phyloP scores from a whole-genome alignment of 2,329 filamentous ascomycete genomes.

The Trichoderma simmonsii region DNA sequence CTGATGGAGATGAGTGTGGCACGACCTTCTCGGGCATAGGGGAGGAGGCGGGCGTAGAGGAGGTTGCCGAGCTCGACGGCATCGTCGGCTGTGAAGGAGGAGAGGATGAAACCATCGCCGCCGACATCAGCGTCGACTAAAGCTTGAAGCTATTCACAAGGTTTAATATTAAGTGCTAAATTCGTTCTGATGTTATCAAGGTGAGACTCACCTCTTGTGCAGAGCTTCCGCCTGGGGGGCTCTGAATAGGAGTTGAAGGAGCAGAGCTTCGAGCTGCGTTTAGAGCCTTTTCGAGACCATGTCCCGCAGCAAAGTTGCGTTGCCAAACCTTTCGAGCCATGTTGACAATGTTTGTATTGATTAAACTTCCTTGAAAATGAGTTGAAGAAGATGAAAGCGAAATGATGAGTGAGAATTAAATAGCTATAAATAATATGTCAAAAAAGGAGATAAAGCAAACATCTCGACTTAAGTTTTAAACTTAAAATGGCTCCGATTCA shows the following conservation, averaged over 20 bases:
- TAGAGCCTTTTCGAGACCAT: conserved; percentile 27
- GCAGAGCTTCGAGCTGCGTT: conserved; percentile 24
- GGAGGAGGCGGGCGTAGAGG: conserved; percentile 60
- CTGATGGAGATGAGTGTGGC: conserved; percentile 63
- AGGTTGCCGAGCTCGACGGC: conserved; percentile 64
- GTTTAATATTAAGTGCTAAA: background rate
- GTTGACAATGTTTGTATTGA: conserved; percentile 24
- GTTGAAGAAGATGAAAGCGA: too few relatives aligned
- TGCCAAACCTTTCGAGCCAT: conserved; percentile 33
- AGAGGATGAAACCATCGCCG: conserved; percentile 43
- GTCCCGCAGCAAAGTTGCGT: conserved; percentile 28
- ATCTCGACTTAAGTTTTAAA: background rate
- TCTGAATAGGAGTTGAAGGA: conserved; percentile 11
- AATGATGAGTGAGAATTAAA: background rate
- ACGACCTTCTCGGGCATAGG: conserved; percentile 34
- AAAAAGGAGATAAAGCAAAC: background rate
- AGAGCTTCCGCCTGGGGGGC: conserved; percentile 14
- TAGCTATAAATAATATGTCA: background rate
- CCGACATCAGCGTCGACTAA: conserved; percentile 29
- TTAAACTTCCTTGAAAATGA: background rate
- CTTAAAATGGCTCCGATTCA: background rate
- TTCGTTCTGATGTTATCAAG: background rate
- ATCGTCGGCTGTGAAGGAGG: conserved; percentile 59
- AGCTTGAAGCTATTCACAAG: conserved; percentile 25
- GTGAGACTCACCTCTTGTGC: conserved; percentile 15